A percentile compares a stretch with the other conserved stretches of the same genome.
These are phyloP conservation scores for Biscogniauxia marginata DNA, from an alignment of 2,329 filamentous ascomycete species.

Conservation along the genomic window DNA sequence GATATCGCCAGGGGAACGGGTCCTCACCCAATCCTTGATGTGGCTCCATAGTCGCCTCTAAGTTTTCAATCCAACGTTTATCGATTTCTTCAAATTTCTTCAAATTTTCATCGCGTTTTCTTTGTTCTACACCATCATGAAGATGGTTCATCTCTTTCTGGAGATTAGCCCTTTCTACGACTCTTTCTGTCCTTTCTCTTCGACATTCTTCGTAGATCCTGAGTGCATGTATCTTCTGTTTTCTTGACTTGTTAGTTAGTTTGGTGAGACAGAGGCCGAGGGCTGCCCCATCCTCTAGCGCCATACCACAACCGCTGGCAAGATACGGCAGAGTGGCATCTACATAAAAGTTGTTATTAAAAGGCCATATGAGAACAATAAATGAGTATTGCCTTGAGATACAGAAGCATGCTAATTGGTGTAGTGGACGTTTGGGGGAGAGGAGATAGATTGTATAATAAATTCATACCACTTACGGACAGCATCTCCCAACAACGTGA, in stretches of 20 bases:
- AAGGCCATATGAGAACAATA: too few species aligned
- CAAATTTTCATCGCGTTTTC: slow-evolving; percentile 45
- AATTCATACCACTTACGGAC: neutral
- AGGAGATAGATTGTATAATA: neutral
- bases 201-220: slow-evolving; percentile 56
- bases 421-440: neutral
- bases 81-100: slow-evolving; percentile 31
- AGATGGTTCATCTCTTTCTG: slow-evolving; percentile 63
- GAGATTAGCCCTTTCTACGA: slow-evolving; percentile 57
- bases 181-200: slow-evolving; percentile 54
- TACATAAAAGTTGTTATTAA: too few species aligned
- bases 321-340: slow-evolving; percentile 64
- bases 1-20: slow-evolving; percentile 39
- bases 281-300: slow-evolving; percentile 54
- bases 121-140: slow-evolving; percentile 55
- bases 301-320: slow-evolving; percentile 55
- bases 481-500: slow-evolving; percentile 59
- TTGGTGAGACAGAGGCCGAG: slow-evolving; percentile 47
- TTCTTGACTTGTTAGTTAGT: slow-evolving; percentile 38
- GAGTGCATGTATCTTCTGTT: slow-evolving; percentile 34
- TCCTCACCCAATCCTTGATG: slow-evolving; percentile 23
- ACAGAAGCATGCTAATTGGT: too few species aligned
- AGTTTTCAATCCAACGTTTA: slow-evolving; percentile 18
- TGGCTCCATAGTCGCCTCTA: neutral
- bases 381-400: neutral